Conservation (phyloP, 495 filamentous ascomycete genomes). For the Parathielavia hyrcaniae region DNA sequence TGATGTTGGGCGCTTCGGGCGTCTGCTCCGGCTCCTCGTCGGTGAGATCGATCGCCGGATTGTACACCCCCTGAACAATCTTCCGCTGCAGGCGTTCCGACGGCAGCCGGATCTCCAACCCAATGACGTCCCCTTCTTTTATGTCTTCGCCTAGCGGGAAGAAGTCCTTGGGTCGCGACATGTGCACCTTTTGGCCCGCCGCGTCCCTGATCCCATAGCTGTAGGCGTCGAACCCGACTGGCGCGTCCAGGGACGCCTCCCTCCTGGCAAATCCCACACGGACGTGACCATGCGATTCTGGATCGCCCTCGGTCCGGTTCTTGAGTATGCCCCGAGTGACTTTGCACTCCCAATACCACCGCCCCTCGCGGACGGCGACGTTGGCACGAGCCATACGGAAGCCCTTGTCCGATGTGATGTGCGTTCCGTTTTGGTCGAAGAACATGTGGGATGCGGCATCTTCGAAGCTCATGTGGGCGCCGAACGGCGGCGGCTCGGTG, state of each 20-base stretch:
- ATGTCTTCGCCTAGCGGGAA: slow-evolving; percentile 66
- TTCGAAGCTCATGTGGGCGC: slow-evolving; percentile 80
- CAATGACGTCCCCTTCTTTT: slow-evolving; percentile 86
- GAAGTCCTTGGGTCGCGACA: slow-evolving; percentile 85
- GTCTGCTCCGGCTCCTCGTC: slow-evolving; percentile 50
- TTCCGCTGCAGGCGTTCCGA: slow-evolving; percentile 77
- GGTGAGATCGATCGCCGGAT: slow-evolving; percentile 65
- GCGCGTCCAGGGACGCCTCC: slow-evolving; percentile 85
- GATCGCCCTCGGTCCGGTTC: slow-evolving; percentile 34
- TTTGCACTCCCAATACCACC: slow-evolving; percentile 91
- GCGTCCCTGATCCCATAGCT: slow-evolving; percentile 91
- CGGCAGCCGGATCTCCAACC: slow-evolving; percentile 85
- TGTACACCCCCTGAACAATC: slow-evolving; percentile 79
- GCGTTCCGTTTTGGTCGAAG: slow-evolving; percentile 53
- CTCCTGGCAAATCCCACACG: slow-evolving; percentile 84
- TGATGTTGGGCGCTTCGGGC: slow-evolving; percentile 58
- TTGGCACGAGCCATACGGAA: slow-evolving; percentile 83
- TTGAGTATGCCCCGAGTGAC: slow-evolving; percentile 60
- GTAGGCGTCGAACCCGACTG: slow-evolving; percentile 93
- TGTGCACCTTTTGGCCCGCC: slow-evolving; percentile 82
- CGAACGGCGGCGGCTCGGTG: slow-evolving; percentile 75
- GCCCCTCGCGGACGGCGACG: slow-evolving; percentile 82
- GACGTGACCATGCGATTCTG: slow-evolving; percentile 61
- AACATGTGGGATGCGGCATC: slow-evolving; percentile 76
- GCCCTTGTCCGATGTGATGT: slow-evolving; percentile 71